Conservation (phyloP, 108 stramenopile species). For the Skeletonema tropicum region DNA sequence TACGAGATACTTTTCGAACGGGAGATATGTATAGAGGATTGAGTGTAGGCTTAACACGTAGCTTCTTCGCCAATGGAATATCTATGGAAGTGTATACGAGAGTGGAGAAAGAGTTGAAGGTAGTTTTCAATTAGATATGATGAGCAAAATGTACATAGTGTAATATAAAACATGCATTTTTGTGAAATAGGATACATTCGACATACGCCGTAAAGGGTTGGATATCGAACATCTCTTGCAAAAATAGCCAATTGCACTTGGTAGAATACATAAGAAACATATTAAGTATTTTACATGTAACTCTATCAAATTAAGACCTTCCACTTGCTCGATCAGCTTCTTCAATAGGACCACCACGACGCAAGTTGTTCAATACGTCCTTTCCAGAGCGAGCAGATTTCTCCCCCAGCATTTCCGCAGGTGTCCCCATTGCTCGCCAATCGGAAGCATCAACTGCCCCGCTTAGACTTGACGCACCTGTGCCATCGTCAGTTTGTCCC, state of each 20-base stretch:
- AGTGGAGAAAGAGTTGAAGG: conserved; percentile 51
- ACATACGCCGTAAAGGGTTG: no score
- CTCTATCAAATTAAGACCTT: background rate
- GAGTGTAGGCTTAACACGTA: conserved; percentile 66
- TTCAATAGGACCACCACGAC: background rate
- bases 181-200: no score
- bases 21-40: conserved; percentile 77
- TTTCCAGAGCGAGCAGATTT: background rate
- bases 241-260: no score
- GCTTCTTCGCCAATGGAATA: conserved; percentile 73
- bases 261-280: background rate
- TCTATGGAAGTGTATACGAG: conserved; percentile 81
- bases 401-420: background rate
- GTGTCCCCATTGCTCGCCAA: conserved; percentile 22
- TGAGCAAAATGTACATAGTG: no score
- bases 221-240: no score
- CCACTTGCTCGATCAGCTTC: conserved; percentile 6
- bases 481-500: conserved; percentile 11
- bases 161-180: no score
- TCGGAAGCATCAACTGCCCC: conserved; percentile 19
- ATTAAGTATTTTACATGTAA: background rate
- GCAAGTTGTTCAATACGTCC: background rate
- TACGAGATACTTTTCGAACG: conserved; percentile 50
- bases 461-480: background rate
- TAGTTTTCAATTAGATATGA: background rate